phyloP scores from a whole-genome alignment of 805 yeast species.

The Yarrowia sp. region DNA sequence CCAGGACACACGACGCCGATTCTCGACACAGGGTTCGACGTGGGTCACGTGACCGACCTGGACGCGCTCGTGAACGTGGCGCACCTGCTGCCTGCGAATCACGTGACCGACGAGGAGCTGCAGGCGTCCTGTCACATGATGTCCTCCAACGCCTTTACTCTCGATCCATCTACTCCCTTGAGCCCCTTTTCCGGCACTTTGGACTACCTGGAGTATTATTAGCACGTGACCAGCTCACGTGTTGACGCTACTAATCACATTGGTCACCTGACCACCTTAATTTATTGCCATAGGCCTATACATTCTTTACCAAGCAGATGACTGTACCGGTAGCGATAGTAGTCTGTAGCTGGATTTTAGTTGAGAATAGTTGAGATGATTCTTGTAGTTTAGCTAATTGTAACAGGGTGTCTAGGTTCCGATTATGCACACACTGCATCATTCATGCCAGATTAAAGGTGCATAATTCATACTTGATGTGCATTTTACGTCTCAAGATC shows the following conservation, averaged over 20 bases:
- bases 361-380: no score
- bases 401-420: no score
- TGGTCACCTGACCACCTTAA: background rate
- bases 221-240: background rate
- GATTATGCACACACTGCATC: no score
- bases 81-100: background rate
- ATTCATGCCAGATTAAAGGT: no score
- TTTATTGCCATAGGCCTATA: conserved; percentile 12
- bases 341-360: no score
- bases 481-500: no score
- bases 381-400: no score
- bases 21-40: background rate
- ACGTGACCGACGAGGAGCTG: background rate
- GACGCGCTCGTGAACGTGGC: background rate
- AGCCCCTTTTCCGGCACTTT: conserved; percentile 12
- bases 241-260: background rate
- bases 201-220: conserved; percentile 23
- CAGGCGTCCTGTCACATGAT: background rate
- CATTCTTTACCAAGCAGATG: background rate
- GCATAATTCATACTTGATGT: no score
- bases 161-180: conserved; percentile 16
- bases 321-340: no score
- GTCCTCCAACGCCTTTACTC: background rate
- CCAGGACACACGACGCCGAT: conserved; percentile 19
- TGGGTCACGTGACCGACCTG: conserved; percentile 12